phyloP scores from a whole-genome alignment of 345 rosid species.

The Citrus mangshanensis region DNA sequence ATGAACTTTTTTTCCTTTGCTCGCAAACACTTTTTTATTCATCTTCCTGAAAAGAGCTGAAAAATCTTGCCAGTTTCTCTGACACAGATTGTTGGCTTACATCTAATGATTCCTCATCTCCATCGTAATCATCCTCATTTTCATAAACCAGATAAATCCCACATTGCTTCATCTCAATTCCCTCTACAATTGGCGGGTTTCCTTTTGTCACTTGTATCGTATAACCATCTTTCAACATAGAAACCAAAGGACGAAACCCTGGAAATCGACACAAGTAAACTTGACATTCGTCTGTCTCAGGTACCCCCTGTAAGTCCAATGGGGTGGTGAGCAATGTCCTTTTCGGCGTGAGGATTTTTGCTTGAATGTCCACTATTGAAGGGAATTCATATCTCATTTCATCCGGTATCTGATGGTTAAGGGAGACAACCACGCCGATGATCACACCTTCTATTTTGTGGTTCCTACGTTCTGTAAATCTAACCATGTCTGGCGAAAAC shows the following conservation, averaged over 20 bases:
- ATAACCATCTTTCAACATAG: constrained; percentile 31
- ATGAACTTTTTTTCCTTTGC: background rate
- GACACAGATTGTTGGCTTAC: constrained; percentile 38
- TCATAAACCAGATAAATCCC: constrained; percentile 47
- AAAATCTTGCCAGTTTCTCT: constrained; percentile 37
- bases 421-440: constrained; percentile 47
- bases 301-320: constrained; percentile 46
- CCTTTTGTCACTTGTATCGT: constrained; percentile 25
- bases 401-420: constrained; percentile 23
- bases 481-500: constrained; percentile 36
- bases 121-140: constrained; percentile 44
- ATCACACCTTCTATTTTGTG: constrained; percentile 38
- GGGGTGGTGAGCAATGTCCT: background rate
- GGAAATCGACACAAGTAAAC: constrained; percentile 53
- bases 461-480: constrained; percentile 38
- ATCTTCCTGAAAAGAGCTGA: constrained; percentile 23
- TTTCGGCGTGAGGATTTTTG: constrained; percentile 27
- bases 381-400: constrained; percentile 32
- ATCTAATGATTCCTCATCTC: constrained; percentile 36
- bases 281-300: constrained; percentile 40
- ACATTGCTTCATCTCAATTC: constrained; percentile 35
- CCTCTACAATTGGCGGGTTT: constrained; percentile 23
- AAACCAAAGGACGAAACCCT: constrained; percentile 28
- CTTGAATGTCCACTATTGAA: constrained; percentile 35
- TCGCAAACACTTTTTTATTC: background rate